Evolutionary conservation across 2,329 filamentous ascomycete genomes (phyloP).

Genomic region (Monilinia laxa): DNA sequence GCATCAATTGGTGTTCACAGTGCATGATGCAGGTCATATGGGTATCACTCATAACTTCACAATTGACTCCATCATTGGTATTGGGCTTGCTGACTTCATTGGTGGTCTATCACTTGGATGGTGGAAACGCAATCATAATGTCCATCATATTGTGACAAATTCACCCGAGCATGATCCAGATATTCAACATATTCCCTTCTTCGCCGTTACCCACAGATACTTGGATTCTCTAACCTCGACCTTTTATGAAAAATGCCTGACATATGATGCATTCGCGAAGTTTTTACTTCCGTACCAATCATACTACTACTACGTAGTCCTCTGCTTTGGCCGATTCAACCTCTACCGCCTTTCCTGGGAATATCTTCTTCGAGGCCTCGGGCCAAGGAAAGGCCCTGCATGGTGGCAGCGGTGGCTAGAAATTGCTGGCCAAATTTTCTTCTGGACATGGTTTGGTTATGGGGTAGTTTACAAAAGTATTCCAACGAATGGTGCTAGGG

Average conservation of each 20-base stretch:
- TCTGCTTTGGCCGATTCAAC: slow-evolving; percentile 82
- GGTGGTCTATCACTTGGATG: slow-evolving; percentile 89
- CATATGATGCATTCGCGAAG: slow-evolving; percentile 72
- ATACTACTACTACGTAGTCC: slow-evolving; percentile 79
- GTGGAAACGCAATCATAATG: slow-evolving; percentile 97
- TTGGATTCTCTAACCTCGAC: slow-evolving; percentile 71
- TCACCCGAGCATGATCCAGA: slow-evolving; percentile 94
- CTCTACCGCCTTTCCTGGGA: slow-evolving; percentile 80
- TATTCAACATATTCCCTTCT: slow-evolving; percentile 87
- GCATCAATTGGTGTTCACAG: slow-evolving; percentile 93
- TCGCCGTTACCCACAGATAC: slow-evolving; percentile 81
- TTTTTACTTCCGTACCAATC: slow-evolving; percentile 71
- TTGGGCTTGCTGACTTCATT: slow-evolving; percentile 84
- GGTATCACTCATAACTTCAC: slow-evolving; percentile 92
- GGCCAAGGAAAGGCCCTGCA: slow-evolving; percentile 71
- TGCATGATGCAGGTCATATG: slow-evolving; percentile 96
- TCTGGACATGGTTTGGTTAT: slow-evolving; percentile 88
- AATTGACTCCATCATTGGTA: slow-evolving; percentile 79
- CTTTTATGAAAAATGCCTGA: slow-evolving; percentile 80
- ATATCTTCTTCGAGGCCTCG: slow-evolving; percentile 68
- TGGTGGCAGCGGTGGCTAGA: slow-evolving; percentile 86
- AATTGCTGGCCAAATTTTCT: slow-evolving; percentile 71
- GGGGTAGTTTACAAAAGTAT: slow-evolving; percentile 72
- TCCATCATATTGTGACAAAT: slow-evolving; percentile 96
- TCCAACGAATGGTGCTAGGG: slow-evolving; percentile 65